A percentile compares a stretch with the other conserved stretches of the same genome.
Conservation (phyloP, 2,329 filamentous ascomycete genomes). For the Penicillium italicum region DNA sequence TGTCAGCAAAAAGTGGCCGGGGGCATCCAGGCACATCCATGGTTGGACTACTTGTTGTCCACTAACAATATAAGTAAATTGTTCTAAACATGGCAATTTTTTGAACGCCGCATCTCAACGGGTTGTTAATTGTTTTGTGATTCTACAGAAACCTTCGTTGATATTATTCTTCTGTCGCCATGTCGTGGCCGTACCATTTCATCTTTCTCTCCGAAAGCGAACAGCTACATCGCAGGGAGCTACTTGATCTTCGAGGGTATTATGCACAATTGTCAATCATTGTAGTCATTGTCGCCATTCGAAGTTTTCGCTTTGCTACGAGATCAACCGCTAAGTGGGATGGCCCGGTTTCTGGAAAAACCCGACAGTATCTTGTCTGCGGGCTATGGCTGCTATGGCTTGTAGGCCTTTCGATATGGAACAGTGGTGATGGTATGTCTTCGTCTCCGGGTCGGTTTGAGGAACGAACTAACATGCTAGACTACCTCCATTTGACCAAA, state of each 20-base stretch:
- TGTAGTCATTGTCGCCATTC: constrained; percentile 42
- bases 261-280: constrained; percentile 55
- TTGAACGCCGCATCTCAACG: background rate
- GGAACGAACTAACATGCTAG: constrained; percentile 34
- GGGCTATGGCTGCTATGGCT: constrained; percentile 53
- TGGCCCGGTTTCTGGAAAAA: constrained; percentile 42
- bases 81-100: background rate
- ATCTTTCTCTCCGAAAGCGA: constrained; percentile 49
- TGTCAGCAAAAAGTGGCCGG: constrained; percentile 16
- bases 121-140: background rate
- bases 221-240: constrained; percentile 48
- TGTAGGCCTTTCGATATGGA: constrained; percentile 47
- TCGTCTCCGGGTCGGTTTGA: background rate
- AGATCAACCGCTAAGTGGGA: constrained; percentile 42
- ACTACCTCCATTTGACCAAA: constrained; percentile 63
- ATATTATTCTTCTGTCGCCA: constrained; percentile 1
- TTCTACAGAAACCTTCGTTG: background rate
- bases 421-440: constrained; percentile 53
- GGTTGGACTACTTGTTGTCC: background rate
- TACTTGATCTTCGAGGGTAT: constrained; percentile 55
- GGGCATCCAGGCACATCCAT: background rate
- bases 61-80: no score
- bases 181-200: constrained; percentile 51
- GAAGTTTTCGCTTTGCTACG: constrained; percentile 21
- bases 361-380: constrained; percentile 49